Evolutionary conservation across 108 stramenopile genomes (phyloP), one percentile per base, ranked within the genome.

Genomic region (Cyclotella baltica): DNA sequence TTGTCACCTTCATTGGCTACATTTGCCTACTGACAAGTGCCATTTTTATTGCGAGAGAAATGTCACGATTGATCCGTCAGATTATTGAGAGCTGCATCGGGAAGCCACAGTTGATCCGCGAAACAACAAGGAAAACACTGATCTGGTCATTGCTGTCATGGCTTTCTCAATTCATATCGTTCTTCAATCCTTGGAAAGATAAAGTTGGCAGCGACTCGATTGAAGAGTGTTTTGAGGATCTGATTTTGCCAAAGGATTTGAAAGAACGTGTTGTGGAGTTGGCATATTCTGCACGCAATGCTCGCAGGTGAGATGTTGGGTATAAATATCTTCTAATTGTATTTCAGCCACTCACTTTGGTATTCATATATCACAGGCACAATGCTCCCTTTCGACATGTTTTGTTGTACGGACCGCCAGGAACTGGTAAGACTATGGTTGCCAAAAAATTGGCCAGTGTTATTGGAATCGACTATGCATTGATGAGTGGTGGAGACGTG

Each of bases 401-500:
- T 2, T 20, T 64, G n/a, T 20, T 64, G 16, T 64, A 90, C 68
- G 91, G 91, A 0, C 87, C 90, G 8, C 92, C 92, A 16, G 92
- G 92, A 2, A 90, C 87, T n/a, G 89, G 92, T 0, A 93, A 93
- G 75, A 93, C 92, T 10, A 50, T 90, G 52, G 82, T 88, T 23
- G 92, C 92, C 18, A 78, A 87, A 55, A 85, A 78, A 55, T 62
- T 93, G 4, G 92, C 92, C 31, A 38, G 74, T 34, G 48, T 66
- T 55, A 88, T 87, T 57, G 93, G 91, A 28, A 85, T 94, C 65
- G 95, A 95, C 70, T 96, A 88, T 65, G 93, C 95, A 13, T 55
- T 96, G n/a, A 89, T 95, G 89, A 83, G 85, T 55, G 95, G 95
- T 6, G 95, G 95, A 34, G 95, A 96, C 63, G 89, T 96, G 19